phyloP scores from a whole-genome alignment of 805 yeast genomes.

The Metschnikowia proteae region DNA sequence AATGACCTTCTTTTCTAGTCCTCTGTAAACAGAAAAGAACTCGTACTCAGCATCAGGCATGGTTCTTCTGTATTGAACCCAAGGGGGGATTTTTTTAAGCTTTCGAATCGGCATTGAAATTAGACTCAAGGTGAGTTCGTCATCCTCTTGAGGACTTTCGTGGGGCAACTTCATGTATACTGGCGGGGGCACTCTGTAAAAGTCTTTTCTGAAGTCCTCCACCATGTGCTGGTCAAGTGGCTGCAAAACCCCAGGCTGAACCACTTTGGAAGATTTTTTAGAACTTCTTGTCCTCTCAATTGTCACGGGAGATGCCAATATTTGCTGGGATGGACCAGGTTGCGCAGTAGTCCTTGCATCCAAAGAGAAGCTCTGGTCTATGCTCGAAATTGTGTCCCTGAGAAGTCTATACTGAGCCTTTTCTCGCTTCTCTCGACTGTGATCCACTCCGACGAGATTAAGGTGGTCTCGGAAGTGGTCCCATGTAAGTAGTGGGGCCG shows the following conservation, averaged over 20 bases:
- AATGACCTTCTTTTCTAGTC: constrained; percentile 5
- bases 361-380: background rate
- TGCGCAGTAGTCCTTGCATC: background rate
- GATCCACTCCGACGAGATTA: background rate
- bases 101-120: background rate
- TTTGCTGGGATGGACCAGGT: background rate
- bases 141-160: background rate
- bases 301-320: background rate
- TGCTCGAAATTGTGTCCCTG: background rate
- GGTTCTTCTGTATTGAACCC: background rate
- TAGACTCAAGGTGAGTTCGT: background rate
- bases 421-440: background rate
- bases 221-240: background rate
- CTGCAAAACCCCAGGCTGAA: background rate
- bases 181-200: constrained; percentile 3
- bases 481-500: constrained; percentile 6
- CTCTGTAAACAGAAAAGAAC: constrained; percentile 2
- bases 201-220: background rate
- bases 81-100: background rate
- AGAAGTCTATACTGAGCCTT: background rate
- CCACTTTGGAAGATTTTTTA: background rate
- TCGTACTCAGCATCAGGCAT: background rate
- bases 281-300: background rate
- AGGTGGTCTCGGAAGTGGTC: background rate
- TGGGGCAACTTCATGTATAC: background rate